A percentile compares a stretch with the other conserved stretches of the same genome.
Evolutionary conservation across 2,329 filamentous ascomycete genomes (phyloP).

Genomic region (Claviceps sp.): DNA sequence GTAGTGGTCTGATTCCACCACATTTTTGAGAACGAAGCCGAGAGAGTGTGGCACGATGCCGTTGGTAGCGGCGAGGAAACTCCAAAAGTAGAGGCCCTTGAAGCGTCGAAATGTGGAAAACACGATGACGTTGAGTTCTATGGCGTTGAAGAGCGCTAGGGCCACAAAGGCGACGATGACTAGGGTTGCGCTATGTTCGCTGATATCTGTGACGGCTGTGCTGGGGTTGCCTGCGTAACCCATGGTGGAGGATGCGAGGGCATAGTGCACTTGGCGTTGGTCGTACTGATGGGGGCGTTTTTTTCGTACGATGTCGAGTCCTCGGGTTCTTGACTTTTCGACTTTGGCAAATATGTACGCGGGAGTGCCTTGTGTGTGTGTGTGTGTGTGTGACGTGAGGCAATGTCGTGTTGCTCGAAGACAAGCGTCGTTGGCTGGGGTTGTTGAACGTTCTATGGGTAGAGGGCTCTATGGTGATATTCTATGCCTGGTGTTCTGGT

Average conservation of each 20-base stretch:
- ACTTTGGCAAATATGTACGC: too few species aligned
- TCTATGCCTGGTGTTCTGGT: too few species aligned
- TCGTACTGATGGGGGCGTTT: too few species aligned
- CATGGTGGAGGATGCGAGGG: not conserved
- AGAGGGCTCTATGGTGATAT: too few species aligned
- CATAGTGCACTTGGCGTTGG: not conserved
- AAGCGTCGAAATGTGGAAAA: conserved; percentile 18
- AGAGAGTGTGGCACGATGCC: conserved; percentile 23
- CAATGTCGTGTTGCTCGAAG: too few species aligned
- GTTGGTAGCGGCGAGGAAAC: conserved; percentile 19
- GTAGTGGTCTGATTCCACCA: conserved; percentile 9
- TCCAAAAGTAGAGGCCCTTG: conserved; percentile 25
- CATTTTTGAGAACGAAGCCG: conserved; percentile 31
- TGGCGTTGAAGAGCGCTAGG: conserved; percentile 16
- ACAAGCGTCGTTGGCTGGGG: too few species aligned
- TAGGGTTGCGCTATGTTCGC: not conserved
- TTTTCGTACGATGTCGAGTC: too few species aligned
- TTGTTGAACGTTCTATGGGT: too few species aligned
- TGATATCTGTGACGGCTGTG: not conserved
- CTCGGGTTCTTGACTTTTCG: too few species aligned
- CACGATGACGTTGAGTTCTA: conserved; percentile 20
- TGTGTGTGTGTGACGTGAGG: too few species aligned
- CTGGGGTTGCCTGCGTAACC: conserved; percentile 5
- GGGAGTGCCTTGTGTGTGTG: too few species aligned
- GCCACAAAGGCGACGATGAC: conserved; percentile 4